These are phyloP conservation scores for Macrotyloma uniflorum DNA, from an alignment of 306 rosid species.

Conservation along the genomic window DNA sequence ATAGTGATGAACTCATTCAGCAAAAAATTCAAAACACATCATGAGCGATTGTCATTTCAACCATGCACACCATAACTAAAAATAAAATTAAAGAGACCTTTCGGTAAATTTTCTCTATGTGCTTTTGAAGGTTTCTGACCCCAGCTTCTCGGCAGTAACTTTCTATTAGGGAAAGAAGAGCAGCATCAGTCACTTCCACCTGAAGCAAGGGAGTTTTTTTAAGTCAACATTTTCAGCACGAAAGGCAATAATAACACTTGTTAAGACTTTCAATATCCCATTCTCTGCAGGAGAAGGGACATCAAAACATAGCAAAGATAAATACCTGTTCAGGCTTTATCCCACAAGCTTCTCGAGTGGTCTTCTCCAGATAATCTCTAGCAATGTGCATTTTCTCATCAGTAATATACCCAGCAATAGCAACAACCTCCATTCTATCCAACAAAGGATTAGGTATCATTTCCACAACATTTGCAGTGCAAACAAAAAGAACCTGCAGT, in stretches of 20 bases:
- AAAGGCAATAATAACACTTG: background rate
- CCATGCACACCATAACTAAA: background rate
- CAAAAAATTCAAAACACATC: background rate
- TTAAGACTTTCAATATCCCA: conserved; percentile 12
- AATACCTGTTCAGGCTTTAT: conserved; percentile 80
- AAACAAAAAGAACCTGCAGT: conserved; percentile 96
- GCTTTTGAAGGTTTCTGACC: conserved; percentile 95
- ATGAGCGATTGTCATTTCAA: conserved; percentile 21
- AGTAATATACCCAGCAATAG: conserved; percentile 94
- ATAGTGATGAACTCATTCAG: conserved; percentile 13
- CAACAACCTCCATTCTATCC: conserved; percentile 96
- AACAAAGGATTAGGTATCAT: conserved; percentile 92
- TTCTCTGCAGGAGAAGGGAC: conserved; percentile 23
- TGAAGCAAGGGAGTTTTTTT: conserved; percentile 43
- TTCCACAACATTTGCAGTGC: conserved; percentile 95
- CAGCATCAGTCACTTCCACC: conserved; percentile 86
- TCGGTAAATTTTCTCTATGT: conserved; percentile 88
- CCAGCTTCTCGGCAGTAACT: conserved; percentile 94
- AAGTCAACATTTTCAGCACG: conserved; percentile 23
- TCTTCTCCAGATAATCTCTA: conserved; percentile 93
- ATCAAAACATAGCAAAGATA: conserved; percentile 14
- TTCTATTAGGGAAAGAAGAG: conserved; percentile 87
- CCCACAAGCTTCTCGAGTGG: conserved; percentile 94
- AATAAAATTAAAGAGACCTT: conserved; percentile 60
- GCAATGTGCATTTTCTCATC: conserved; percentile 99